Percentiles rank a stretch among this genome's conserved stretches.
phyloP scores from a whole-genome alignment of 2,329 filamentous ascomycete species.

The Stylonectria norvegica region DNA sequence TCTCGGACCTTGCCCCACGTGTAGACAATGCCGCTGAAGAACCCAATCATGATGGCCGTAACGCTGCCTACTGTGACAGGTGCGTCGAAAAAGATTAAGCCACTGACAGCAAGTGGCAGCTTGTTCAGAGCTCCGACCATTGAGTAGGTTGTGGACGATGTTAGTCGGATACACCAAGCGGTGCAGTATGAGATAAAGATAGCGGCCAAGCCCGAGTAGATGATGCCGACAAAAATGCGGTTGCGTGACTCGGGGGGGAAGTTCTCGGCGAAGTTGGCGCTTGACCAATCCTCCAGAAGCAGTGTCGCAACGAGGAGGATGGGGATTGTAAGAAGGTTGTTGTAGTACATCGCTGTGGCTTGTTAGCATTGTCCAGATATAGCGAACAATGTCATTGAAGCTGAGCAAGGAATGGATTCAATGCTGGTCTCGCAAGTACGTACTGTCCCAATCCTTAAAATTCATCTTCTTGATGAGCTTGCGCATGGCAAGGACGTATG shows the following conservation, averaged over 20 bases:
- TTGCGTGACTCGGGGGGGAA: conserved; percentile 80
- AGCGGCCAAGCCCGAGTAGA: conserved; percentile 87
- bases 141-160: conserved; percentile 94
- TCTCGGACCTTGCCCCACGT: too few relatives aligned
- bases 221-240: conserved; percentile 78
- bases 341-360: conserved; percentile 98
- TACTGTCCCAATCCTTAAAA: conserved; percentile 99
- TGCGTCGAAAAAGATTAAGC: conserved; percentile 91
- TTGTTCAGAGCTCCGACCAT: conserved; percentile 99
- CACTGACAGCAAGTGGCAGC: conserved; percentile 88
- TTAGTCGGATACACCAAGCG: conserved; percentile 97
- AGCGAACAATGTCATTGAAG: conserved; percentile 25
- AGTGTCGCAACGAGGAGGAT: conserved; percentile 80
- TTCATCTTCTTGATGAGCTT: conserved; percentile 99
- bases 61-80: conserved; percentile 90
- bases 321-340: conserved; percentile 95
- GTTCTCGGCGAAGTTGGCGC: conserved; percentile 76
- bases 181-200: conserved; percentile 99
- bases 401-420: too few relatives aligned
- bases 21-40: conserved; percentile 89
- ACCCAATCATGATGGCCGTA: conserved; percentile 85
- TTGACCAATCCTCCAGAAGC: conserved; percentile 87
- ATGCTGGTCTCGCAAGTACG: conserved; percentile 48
- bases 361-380: conserved; percentile 22
- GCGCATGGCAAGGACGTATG: conserved; percentile 88